These are phyloP conservation scores for Galerina sulciceps DNA, from an alignment of 768 basidiomycete genomes.

Conservation along the genomic window DNA sequence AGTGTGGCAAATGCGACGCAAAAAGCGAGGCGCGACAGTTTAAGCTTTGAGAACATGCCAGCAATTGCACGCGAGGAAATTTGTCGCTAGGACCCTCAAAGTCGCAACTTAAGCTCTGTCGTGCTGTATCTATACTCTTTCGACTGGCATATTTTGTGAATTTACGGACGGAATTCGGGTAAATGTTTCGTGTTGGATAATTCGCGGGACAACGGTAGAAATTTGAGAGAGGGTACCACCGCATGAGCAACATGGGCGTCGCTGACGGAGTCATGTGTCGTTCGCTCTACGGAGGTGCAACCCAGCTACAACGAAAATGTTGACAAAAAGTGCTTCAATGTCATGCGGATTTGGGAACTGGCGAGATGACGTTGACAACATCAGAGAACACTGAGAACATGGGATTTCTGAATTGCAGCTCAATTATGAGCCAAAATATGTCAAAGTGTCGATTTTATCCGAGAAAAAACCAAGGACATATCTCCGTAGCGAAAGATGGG, in stretches of 20 bases:
- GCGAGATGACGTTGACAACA: slow-evolving; percentile 1
- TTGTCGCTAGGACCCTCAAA: background rate
- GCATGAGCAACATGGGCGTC: no score
- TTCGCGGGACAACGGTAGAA: slow-evolving; percentile 17
- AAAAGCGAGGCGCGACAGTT: slow-evolving; percentile 20
- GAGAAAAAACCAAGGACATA: slow-evolving; percentile 3
- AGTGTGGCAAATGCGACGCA: slow-evolving; percentile 24
- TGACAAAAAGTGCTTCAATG: slow-evolving; percentile 2
- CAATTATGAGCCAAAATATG: background rate
- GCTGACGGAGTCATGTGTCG: background rate
- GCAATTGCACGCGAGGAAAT: background rate
- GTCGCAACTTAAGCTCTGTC: background rate
- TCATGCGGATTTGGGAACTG: background rate
- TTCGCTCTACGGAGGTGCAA: background rate
- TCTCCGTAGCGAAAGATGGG: background rate
- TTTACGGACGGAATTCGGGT: slow-evolving; percentile 29
- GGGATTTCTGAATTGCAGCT: background rate
- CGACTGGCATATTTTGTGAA: background rate
- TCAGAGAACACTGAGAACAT: background rate
- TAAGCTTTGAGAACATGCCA: slow-evolving; percentile 22
- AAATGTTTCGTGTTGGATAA: slow-evolving; percentile 24
- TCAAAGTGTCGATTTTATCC: slow-evolving; percentile 12
- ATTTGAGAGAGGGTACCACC: background rate
- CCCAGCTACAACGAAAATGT: background rate
- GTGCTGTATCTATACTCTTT: slow-evolving; percentile 2